Evolutionary conservation across 2,329 filamentous ascomycete genomes (phyloP).

Genomic region (Simplicillium sp.): DNA sequence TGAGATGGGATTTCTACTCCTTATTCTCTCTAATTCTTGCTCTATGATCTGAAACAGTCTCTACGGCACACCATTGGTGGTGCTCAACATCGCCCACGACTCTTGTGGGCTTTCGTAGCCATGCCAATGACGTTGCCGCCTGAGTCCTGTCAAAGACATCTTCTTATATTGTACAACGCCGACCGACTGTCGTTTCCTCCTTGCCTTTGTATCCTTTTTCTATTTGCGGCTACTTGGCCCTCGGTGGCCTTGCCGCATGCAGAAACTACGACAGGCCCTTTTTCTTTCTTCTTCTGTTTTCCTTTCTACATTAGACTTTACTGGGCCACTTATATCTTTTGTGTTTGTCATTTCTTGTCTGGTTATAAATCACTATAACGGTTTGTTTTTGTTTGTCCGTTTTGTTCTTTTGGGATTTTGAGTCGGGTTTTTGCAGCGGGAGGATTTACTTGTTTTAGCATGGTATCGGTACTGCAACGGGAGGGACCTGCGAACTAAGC

Average conservation of each 20-base stretch:
- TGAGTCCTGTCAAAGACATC: no score
- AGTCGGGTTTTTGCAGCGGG: constrained; percentile 2
- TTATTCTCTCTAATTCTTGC: constrained; percentile 2
- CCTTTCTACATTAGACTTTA: constrained; percentile 2
- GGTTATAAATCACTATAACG: no score
- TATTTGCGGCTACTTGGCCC: no score
- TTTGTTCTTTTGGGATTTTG: constrained; percentile 9
- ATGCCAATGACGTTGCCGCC: no score
- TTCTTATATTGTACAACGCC: no score
- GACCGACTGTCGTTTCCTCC: no score
- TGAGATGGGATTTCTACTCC: constrained; percentile 20
- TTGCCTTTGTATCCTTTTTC: no score
- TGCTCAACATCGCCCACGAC: no score
- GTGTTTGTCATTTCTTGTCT: background rate
- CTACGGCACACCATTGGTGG: no score
- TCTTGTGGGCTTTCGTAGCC: no score
- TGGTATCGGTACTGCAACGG: constrained; percentile 1
- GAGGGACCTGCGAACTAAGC: constrained; percentile 6
- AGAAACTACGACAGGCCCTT: background rate
- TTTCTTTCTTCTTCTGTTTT: constrained; percentile 1
- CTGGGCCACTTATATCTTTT: constrained; percentile 4
- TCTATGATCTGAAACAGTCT: background rate
- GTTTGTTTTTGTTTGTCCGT: constrained; percentile 7
- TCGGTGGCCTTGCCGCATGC: no score
- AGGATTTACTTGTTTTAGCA: no score